Evolutionary conservation across 2,329 filamentous ascomycete species (phyloP).

Genomic region (Leptographium lundbergii): DNA sequence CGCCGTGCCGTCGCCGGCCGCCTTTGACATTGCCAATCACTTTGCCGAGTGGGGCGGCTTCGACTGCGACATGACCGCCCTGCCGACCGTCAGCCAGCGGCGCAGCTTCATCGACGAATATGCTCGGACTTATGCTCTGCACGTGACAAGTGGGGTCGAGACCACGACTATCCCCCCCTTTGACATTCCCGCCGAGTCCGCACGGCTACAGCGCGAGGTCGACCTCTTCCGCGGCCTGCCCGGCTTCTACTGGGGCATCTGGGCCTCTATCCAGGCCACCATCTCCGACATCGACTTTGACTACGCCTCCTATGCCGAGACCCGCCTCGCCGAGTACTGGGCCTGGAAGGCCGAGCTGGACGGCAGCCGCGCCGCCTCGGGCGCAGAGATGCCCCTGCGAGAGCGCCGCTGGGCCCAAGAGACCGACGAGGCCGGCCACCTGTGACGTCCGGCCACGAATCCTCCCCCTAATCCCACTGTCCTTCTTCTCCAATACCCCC

Average conservation of each 20-base stretch:
- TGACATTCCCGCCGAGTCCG: constrained; percentile 49
- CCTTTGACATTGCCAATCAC: constrained; percentile 95
- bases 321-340: constrained; percentile 81
- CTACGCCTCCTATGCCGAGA: constrained; percentile 82
- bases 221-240: constrained; percentile 81
- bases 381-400: constrained; percentile 55
- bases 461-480: not conserved
- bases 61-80: constrained; percentile 76
- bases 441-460: not conserved
- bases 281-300: constrained; percentile 97
- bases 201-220: constrained; percentile 64
- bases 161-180: constrained; percentile 12
- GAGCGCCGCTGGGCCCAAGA: constrained; percentile 67
- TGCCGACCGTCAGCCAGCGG: constrained; percentile 68
- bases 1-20: constrained; percentile 81
- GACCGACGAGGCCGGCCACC: constrained; percentile 14
- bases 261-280: constrained; percentile 85
- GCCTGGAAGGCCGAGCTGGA: constrained; percentile 71
- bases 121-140: constrained; percentile 56
- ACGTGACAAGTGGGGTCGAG: constrained; percentile 18
- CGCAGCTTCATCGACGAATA: constrained; percentile 76
- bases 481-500: not conserved
- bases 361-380: constrained; percentile 39
- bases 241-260: constrained; percentile 86
- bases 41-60: constrained; percentile 98